These are phyloP conservation scores for Delonix regia DNA, from an alignment of 306 rosid species.

Conservation along the genomic window DNA sequence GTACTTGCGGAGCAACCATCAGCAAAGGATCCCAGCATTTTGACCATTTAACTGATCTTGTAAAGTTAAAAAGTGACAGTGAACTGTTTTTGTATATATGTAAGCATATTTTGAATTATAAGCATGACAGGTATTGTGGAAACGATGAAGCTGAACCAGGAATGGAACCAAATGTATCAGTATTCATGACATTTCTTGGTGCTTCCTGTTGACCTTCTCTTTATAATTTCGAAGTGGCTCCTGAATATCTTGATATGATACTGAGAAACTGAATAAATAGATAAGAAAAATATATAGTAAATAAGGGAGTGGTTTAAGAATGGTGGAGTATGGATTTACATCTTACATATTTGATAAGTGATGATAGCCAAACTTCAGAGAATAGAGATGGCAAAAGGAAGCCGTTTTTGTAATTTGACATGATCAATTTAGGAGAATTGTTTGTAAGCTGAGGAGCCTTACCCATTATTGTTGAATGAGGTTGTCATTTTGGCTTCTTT, in stretches of 20 bases:
- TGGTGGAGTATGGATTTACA: background rate
- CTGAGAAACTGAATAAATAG: background rate
- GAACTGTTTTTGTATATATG: background rate
- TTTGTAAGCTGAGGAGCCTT: background rate
- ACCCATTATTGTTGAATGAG: background rate
- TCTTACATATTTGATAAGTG: background rate
- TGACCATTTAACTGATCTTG: background rate
- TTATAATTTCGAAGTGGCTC: background rate
- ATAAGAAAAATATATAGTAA: background rate
- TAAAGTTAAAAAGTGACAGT: too few species aligned
- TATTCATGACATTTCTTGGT: background rate
- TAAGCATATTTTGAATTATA: background rate
- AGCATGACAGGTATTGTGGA: background rate
- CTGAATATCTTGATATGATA: background rate
- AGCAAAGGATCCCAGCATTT: background rate
- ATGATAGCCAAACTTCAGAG: background rate
- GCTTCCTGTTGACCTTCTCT: background rate
- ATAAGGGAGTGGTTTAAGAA: background rate
- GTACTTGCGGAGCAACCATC: background rate
- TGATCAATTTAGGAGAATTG: background rate
- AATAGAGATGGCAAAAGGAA: background rate
- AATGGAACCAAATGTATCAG: background rate
- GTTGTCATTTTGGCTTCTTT: slow-evolving; percentile 1
- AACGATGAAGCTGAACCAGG: background rate
- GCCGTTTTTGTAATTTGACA: background rate